phyloP scores from a whole-genome alignment of 2,329 filamentous ascomycete genomes.

The Arachnomyces sp. region DNA sequence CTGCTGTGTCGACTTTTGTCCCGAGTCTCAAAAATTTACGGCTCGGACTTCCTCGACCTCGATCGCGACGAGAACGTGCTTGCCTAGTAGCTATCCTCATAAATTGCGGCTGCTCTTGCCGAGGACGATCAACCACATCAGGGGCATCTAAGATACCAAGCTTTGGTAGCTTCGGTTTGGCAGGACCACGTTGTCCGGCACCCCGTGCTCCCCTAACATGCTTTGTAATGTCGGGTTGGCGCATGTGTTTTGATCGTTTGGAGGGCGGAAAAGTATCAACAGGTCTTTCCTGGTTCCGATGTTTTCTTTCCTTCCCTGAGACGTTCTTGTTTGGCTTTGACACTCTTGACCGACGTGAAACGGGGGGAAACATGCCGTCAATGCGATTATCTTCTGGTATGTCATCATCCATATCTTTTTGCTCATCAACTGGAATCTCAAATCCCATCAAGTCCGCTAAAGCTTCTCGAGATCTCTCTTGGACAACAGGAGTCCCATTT shows the following conservation, averaged over 20 bases:
- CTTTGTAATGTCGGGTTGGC: constrained; percentile 32
- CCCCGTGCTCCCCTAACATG: constrained; percentile 16
- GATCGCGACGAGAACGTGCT: constrained; percentile 40
- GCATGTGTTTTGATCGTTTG: constrained; percentile 21
- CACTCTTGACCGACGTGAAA: constrained; percentile 15
- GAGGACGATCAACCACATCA: constrained; percentile 22
- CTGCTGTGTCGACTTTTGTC: constrained; percentile 47
- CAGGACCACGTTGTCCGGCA: constrained; percentile 7
- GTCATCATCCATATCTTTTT: constrained; percentile 23
- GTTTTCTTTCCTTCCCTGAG: constrained; percentile 4
- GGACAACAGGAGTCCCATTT: constrained; percentile 2
- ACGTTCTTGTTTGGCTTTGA: constrained; percentile 13
- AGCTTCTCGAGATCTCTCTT: constrained; percentile 9
- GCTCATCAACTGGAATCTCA: constrained; percentile 16
- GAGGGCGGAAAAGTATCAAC: not conserved
- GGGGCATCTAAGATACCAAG: constrained; percentile 48
- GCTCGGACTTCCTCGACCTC: constrained; percentile 45
- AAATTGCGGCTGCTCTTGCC: constrained; percentile 43
- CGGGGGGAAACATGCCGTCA: constrained; percentile 33
- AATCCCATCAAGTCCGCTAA: constrained; percentile 15
- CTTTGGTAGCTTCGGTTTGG: constrained; percentile 17
- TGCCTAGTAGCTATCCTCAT: constrained; percentile 49
- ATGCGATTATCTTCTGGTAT: constrained; percentile 36
- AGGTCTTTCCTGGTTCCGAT: constrained; percentile 5
- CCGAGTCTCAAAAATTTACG: constrained; percentile 47